Evolutionary conservation across 2,329 filamentous ascomycete genomes (phyloP).

Genomic region (Mariannaea sp.): DNA sequence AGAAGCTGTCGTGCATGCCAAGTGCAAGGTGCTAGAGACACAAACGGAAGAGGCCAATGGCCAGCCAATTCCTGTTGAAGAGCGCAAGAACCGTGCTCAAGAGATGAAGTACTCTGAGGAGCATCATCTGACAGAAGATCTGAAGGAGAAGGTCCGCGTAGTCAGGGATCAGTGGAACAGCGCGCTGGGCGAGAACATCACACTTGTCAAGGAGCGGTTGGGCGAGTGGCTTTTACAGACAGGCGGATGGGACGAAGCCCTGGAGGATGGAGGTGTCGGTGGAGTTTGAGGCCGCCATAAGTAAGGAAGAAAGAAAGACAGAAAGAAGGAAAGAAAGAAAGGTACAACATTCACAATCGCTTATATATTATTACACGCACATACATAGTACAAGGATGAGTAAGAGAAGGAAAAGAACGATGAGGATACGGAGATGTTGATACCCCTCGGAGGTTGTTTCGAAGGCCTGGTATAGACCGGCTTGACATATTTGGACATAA

Average conservation of each 20-base stretch:
- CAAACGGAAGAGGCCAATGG: slow-evolving; percentile 56
- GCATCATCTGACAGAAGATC: slow-evolving; percentile 73
- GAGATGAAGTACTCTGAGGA: slow-evolving; percentile 70
- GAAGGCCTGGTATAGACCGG: slow-evolving; percentile 20
- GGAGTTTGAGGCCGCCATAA: slow-evolving; percentile 43
- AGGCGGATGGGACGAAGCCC: slow-evolving; percentile 86
- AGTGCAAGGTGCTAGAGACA: slow-evolving; percentile 68
- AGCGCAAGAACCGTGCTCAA: slow-evolving; percentile 50
- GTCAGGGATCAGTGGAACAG: slow-evolving; percentile 92
- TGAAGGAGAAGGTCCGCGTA: slow-evolving; percentile 91
- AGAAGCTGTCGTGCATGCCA: slow-evolving; percentile 73
- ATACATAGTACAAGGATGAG: background rate
- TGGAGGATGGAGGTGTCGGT: slow-evolving; percentile 62
- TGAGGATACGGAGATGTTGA: slow-evolving; percentile 32
- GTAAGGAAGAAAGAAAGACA: no score
- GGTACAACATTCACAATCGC: background rate
- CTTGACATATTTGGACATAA: slow-evolving; percentile 19
- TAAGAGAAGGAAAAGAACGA: slow-evolving; percentile 2
- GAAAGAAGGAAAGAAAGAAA: no score
- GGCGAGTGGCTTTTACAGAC: slow-evolving; percentile 73
- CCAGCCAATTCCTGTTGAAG: slow-evolving; percentile 39
- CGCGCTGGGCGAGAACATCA: slow-evolving; percentile 79
- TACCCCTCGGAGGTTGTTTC: slow-evolving; percentile 38
- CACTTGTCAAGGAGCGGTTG: slow-evolving; percentile 73
- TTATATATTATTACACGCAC: no score